These are phyloP conservation scores for Thyridium curvatum DNA, from an alignment of 2,329 filamentous ascomycete genomes.

Conservation along the genomic window DNA sequence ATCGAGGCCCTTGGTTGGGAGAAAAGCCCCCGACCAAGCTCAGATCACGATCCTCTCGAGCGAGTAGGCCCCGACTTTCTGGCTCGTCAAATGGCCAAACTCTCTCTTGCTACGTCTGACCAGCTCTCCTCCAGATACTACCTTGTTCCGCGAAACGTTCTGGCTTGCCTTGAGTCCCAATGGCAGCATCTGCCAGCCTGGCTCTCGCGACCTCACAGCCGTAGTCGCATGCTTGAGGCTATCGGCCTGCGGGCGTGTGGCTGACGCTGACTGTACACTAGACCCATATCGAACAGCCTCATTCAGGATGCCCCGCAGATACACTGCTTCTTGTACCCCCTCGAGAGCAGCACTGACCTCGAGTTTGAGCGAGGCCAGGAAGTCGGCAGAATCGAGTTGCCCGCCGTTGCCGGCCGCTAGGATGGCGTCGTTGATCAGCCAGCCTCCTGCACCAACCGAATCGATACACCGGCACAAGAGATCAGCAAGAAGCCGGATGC, in stretches of 20 bases:
- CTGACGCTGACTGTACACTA: conserved; percentile 18
- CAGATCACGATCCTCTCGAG: conserved; percentile 70
- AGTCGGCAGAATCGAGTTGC: conserved; percentile 51
- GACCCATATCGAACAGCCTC: conserved; percentile 60
- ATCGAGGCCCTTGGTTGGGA: too few species aligned
- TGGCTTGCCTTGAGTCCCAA: conserved; percentile 62
- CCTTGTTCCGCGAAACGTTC: conserved; percentile 46
- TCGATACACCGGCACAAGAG: conserved; percentile 69
- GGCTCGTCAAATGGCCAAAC: conserved; percentile 70
- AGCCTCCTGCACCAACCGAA: conserved; percentile 67
- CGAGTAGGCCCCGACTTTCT: conserved; percentile 76
- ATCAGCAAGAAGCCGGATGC: conserved; percentile 65
- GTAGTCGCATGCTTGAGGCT: not conserved
- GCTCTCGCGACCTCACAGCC: conserved; percentile 29
- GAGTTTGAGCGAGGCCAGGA: conserved; percentile 58
- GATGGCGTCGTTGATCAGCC: conserved; percentile 59
- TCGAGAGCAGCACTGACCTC: conserved; percentile 68
- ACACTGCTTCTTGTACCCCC: conserved; percentile 62
- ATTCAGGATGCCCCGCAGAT: conserved; percentile 56
- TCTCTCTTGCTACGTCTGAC: conserved; percentile 64
- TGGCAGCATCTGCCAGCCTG: conserved; percentile 51
- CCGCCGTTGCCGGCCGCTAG: conserved; percentile 33
- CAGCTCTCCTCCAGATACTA: conserved; percentile 64
- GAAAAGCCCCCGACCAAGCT: conserved; percentile 12
- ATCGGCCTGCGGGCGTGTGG: conserved; percentile 12